Evolutionary conservation across 257 asterid genomes (phyloP).

Genomic region (Fraxinus excelsior): DNA sequence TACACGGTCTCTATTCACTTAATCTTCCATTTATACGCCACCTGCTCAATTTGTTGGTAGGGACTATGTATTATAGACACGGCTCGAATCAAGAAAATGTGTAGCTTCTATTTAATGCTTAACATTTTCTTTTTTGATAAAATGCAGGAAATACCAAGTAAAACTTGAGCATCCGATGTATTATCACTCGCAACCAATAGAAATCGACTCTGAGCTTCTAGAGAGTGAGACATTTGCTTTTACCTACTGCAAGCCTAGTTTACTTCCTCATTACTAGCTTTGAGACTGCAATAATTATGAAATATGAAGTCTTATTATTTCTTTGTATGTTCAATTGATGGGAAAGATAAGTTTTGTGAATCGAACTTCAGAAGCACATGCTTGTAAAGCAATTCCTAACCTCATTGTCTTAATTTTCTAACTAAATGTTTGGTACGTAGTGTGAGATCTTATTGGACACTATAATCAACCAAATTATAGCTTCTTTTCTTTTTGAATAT

Average conservation of each 20-base stretch:
- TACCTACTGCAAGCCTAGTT: background rate
- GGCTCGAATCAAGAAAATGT: background rate
- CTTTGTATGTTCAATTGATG: background rate
- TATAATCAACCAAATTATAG: too few species aligned
- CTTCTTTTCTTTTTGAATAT: too few species aligned
- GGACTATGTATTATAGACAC: background rate
- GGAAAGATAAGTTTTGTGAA: background rate
- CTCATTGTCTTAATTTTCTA: background rate
- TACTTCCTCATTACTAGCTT: background rate
- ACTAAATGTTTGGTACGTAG: too few species aligned
- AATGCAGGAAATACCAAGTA: conserved; percentile 66
- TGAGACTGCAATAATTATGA: background rate
- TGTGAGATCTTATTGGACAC: background rate
- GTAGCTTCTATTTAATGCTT: background rate
- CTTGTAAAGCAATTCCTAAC: background rate
- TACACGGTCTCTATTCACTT: background rate
- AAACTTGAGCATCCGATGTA: conserved; percentile 48
- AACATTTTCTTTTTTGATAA: background rate
- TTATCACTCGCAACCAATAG: conserved; percentile 43
- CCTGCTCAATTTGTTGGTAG: background rate
- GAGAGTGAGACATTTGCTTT: conserved; percentile 42
- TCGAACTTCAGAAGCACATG: background rate
- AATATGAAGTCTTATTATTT: background rate
- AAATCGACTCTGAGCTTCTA: conserved; percentile 47
- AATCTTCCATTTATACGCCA: background rate